phyloP scores from a whole-genome alignment of 2,329 filamentous ascomycete species.

The Ophidiomyces ophidiicola region DNA sequence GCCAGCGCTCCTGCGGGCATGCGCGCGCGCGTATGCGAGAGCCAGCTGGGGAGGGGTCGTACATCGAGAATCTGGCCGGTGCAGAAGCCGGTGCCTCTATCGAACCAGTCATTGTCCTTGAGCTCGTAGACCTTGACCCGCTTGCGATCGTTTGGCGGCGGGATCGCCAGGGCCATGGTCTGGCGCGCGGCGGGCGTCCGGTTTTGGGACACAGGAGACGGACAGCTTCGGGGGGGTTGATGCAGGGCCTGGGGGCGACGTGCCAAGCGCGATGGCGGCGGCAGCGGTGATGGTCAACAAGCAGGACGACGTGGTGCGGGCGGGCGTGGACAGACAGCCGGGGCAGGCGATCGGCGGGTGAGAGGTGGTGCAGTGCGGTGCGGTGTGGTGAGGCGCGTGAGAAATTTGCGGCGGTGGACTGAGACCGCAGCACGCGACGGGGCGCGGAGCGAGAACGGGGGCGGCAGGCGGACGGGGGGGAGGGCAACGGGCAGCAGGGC shows the following conservation, averaged over 20 bases:
- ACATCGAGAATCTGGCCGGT: conserved; percentile 63
- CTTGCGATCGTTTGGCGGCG: conserved; percentile 40
- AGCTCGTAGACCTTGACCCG: conserved; percentile 98
- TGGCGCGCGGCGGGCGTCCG: conserved; percentile 24
- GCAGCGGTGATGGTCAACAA: no score
- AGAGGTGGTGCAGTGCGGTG: conserved; percentile 2
- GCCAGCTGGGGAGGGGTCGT: conserved; percentile 28
- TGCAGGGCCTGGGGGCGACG: not conserved
- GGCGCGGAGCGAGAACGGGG: no score
- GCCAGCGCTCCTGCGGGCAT: not conserved
- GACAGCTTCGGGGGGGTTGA: not conserved
- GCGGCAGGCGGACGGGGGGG: no score
- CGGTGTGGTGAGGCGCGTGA: conserved; percentile 5
- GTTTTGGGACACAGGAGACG: conserved; percentile 5
- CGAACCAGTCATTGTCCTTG: conserved; percentile 98
- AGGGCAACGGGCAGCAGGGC: not conserved
- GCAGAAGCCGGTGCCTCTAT: conserved; percentile 92
- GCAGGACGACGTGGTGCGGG: no score
- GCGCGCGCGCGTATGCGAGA: conserved; percentile 1
- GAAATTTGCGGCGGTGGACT: conserved; percentile 9
- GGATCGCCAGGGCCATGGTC: conserved; percentile 39
- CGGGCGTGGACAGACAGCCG: no score
- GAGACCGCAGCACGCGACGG: conserved; percentile 9
- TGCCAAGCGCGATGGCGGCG: no score
- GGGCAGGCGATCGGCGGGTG: conserved; percentile 3